Evolutionary conservation across 2,329 filamentous ascomycete genomes (phyloP), one percentile per base, ranked within the genome.

Genomic region (Paracamarosporium sp.): DNA sequence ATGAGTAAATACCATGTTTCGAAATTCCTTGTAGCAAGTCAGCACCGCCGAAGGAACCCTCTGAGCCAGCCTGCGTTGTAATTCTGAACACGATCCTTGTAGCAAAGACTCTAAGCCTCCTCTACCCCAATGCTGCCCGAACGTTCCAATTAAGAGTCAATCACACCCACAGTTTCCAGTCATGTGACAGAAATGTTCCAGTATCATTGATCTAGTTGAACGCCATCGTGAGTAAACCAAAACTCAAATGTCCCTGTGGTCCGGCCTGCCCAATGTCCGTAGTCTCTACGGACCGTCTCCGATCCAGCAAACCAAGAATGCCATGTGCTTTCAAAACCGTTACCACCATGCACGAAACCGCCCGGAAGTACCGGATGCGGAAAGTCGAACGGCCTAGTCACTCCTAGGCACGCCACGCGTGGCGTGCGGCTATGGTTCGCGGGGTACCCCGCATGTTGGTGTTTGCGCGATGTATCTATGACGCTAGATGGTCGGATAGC

Each of bases 381-480:
- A 13, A 43, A 43, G 22, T 27, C 40, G 40, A 25, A 7, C 5
- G 22, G 22, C 5, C 22, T 27, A 43, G 12, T 12, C 6, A 4
- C 2, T n/a, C 40, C 22, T 25, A 17, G 22, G 20, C 27, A 33
- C 36, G 22, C 36, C 17, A 40, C 36, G 36, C 8, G 30, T 31
- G 17, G 36, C 17, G 17, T 22, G 36, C 17, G 36, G 36, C 3
- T n/a, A 33, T 47, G 24, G 50, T 40, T 52, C 50, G 17, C 43
- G 48, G 47, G 48, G 48, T 53, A 57, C 48, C 55, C 55, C 55
- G 55, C 55, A 53, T 41, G 15, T 17, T 46, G n/a, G 17, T 52
- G 12, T 28, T 53, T 30, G 41, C 41, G 55, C 41, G 41, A 48
- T 56, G 47, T 40, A 28, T 38, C 22, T 30, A 46, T 56, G 40